phyloP scores from a whole-genome alignment of 495 filamentous ascomycete species.

The Apiosordaria backusii region DNA sequence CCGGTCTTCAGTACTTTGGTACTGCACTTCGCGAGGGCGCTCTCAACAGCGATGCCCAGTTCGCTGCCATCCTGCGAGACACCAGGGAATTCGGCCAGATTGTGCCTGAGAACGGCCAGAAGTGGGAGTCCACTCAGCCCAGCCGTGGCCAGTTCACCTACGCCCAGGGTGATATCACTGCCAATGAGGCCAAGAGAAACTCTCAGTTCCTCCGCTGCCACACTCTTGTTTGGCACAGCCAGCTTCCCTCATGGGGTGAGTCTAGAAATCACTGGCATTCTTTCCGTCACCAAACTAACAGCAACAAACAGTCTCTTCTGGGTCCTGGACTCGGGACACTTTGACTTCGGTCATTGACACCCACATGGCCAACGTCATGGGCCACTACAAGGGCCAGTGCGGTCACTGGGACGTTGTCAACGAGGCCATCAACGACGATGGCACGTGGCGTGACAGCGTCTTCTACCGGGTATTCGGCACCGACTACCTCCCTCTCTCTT shows the following conservation, averaged over 20 bases:
- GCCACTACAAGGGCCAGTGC: conserved; percentile 51
- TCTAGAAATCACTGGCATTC: conserved; percentile 35
- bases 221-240: conserved; percentile 60
- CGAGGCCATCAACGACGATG: conserved; percentile 49
- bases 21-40: conserved; percentile 55
- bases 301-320: conserved; percentile 27
- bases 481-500: conserved; percentile 46
- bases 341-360: conserved; percentile 43
- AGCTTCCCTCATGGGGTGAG: conserved; percentile 55
- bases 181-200: conserved; percentile 49
- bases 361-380: conserved; percentile 54
- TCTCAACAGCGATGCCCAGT: conserved; percentile 46
- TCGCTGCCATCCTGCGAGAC: conserved; percentile 45
- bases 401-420: conserved; percentile 54
- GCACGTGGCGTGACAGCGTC: conserved; percentile 38
- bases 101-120: conserved; percentile 58
- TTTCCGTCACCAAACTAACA: no score
- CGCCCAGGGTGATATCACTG: conserved; percentile 47
- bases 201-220: conserved; percentile 56
- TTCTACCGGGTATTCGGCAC: conserved; percentile 45
- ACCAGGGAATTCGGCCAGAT: conserved; percentile 56
- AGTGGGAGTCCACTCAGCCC: conserved; percentile 48
- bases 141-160: conserved; percentile 48
- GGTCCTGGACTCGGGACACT: conserved; percentile 52
- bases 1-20: conserved; percentile 57